phyloP scores from a whole-genome alignment of 495 filamentous ascomycete genomes.

The Tetracladium setigerum region DNA sequence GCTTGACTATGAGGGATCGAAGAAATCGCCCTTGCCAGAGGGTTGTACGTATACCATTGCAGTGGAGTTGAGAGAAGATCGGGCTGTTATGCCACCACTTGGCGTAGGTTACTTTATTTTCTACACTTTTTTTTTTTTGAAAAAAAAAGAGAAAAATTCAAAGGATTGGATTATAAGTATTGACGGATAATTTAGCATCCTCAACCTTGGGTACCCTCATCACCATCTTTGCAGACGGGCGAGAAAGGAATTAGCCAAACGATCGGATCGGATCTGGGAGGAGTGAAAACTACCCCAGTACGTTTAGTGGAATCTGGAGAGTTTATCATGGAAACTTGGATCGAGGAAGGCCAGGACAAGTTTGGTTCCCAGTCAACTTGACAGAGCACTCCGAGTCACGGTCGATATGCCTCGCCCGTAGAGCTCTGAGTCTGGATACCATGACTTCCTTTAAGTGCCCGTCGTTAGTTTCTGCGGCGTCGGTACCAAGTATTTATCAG shows the following conservation, averaged over 20 bases:
- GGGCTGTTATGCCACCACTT: conserved; percentile 56
- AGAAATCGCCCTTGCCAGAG: conserved; percentile 48
- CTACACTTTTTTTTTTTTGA: conserved; percentile 7
- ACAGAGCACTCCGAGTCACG: not conserved
- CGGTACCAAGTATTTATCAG: too few relatives aligned
- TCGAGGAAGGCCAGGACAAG: conserved; percentile 44
- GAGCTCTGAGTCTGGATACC: too few relatives aligned
- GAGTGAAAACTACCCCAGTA: conserved; percentile 43
- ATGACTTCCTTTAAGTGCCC: too few relatives aligned
- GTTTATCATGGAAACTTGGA: conserved; percentile 62
- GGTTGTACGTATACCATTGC: conserved; percentile 82
- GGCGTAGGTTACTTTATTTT: conserved; percentile 31
- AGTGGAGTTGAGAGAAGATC: conserved; percentile 70
- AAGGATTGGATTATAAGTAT: conserved; percentile 15
- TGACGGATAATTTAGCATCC: conserved; percentile 32
- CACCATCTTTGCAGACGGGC: conserved; percentile 38
- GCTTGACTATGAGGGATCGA: conserved; percentile 8
- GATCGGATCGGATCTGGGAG: conserved; percentile 33
- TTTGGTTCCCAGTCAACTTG: not conserved
- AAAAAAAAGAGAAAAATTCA: too few relatives aligned
- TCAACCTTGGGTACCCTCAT: conserved; percentile 59
- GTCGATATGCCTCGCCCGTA: too few relatives aligned
- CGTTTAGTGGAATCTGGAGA: conserved; percentile 54
- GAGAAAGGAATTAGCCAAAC: conserved; percentile 25
- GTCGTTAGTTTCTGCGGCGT: too few relatives aligned